phyloP scores from a whole-genome alignment of 257 asterid genomes.

The Paulownia fortunei region DNA sequence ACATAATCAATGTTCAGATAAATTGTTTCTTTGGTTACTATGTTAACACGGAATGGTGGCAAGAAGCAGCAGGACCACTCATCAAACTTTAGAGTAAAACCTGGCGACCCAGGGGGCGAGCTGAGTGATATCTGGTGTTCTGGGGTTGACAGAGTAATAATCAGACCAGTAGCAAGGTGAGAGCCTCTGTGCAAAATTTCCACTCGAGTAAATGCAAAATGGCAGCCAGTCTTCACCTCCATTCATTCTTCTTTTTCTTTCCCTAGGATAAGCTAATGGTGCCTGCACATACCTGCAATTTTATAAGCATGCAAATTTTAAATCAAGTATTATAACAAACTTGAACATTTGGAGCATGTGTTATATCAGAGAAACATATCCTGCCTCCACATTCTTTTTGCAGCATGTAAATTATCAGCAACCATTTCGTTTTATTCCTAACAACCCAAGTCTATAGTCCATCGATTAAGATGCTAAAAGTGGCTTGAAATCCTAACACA shows the following conservation, averaged over 20 bases:
- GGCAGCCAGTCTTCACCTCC: slow-evolving; percentile 91
- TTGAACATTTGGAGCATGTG: not conserved
- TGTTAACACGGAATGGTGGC: not conserved
- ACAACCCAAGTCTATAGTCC: not conserved
- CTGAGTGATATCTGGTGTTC: slow-evolving; percentile 67
- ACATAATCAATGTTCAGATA: not conserved
- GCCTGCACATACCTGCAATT: slow-evolving; percentile 79
- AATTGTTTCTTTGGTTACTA: not conserved
- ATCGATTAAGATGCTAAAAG: not conserved
- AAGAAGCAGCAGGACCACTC: not conserved
- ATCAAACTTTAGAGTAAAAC: slow-evolving; percentile 50
- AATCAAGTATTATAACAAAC: not conserved
- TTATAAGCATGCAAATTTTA: not conserved
- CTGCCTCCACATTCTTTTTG: not conserved
- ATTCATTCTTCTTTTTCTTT: slow-evolving; percentile 78
- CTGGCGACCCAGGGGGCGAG: slow-evolving; percentile 93
- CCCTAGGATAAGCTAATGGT: slow-evolving; percentile 88
- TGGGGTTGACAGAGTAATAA: slow-evolving; percentile 66
- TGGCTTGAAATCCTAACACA: not conserved
- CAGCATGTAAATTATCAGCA: not conserved
- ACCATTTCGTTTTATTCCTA: not conserved
- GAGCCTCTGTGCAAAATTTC: slow-evolving; percentile 50
- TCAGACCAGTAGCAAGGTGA: slow-evolving; percentile 85
- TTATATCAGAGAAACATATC: not conserved
- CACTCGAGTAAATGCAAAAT: slow-evolving; percentile 60